These are phyloP conservation scores for Phaeoacremonium minimum DNA, from an alignment of 2,329 filamentous ascomycete genomes.

Conservation along the genomic window DNA sequence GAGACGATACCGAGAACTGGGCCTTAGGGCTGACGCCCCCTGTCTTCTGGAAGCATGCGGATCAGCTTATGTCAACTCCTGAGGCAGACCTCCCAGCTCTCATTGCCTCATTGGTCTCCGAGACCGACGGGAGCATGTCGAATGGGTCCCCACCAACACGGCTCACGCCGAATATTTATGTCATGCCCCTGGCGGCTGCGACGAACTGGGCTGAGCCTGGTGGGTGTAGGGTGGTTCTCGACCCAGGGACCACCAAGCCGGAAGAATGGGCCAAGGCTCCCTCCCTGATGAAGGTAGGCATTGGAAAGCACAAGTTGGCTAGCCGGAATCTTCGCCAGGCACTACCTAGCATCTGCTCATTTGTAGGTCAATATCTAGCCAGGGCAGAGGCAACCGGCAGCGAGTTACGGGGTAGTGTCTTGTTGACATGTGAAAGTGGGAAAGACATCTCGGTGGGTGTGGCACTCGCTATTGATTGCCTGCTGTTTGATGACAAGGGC, in stretches of 20 bases:
- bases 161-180: conserved; percentile 16
- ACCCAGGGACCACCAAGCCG: conserved; percentile 34
- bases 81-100: conserved; percentile 60
- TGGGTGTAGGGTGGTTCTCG: conserved; percentile 37
- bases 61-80: conserved; percentile 52
- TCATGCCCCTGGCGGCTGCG: conserved; percentile 13
- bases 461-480: conserved; percentile 71
- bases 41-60: conserved; percentile 73
- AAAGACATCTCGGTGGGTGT: conserved; percentile 77
- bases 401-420: conserved; percentile 17
- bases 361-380: conserved; percentile 38
- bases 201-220: background rate
- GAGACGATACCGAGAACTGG: conserved; percentile 95
- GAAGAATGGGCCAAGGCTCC: conserved; percentile 34
- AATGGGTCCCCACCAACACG: conserved; percentile 3
- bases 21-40: conserved; percentile 71
- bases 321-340: conserved; percentile 77
- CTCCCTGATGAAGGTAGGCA: conserved; percentile 50
- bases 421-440: conserved; percentile 72
- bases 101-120: conserved; percentile 39
- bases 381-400: background rate
- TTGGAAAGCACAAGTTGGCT: conserved; percentile 71
- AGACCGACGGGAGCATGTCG: conserved; percentile 8
- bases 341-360: conserved; percentile 57
- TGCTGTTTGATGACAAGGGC: conserved; percentile 65